Evolutionary conservation across 2,329 filamentous ascomycete species (phyloP).

Genomic region (Trichoderma sp.): DNA sequence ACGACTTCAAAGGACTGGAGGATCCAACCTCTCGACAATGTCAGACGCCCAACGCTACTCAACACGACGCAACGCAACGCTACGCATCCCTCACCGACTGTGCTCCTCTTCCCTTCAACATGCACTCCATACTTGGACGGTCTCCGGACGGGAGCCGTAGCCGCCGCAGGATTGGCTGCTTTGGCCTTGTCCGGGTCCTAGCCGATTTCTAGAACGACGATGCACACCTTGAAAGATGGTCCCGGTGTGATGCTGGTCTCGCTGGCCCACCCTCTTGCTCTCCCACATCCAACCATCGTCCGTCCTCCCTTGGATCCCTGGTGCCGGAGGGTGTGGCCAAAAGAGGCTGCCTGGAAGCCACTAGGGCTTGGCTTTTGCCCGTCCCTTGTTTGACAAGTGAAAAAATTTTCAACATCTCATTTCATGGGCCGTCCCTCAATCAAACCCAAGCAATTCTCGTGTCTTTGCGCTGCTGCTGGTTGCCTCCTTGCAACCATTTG

Average conservation of each 20-base stretch:
- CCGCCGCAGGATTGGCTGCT: conserved; percentile 8
- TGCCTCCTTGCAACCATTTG: conserved; percentile 7
- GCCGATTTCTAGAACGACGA: conserved; percentile 22
- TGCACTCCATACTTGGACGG: background rate
- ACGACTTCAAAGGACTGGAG: background rate
- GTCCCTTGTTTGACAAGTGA: conserved; percentile 21
- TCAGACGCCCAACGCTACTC: background rate
- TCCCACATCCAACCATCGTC: background rate
- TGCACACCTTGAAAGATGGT: background rate
- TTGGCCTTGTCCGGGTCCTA: background rate
- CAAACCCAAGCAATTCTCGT: conserved; percentile 16
- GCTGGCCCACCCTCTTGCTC: background rate
- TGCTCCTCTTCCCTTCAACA: background rate
- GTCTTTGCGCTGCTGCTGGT: background rate
- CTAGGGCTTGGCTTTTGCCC: conserved; percentile 18
- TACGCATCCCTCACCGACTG: background rate
- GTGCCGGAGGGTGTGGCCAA: conserved; percentile 18
- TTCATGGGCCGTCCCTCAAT: conserved; percentile 21
- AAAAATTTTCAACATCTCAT: conserved; percentile 22
- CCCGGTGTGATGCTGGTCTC: conserved; percentile 6
- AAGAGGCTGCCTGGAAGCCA: conserved; percentile 16
- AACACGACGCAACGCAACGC: background rate
- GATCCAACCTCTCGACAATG: background rate
- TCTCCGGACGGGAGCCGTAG: background rate
- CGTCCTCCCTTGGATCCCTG: conserved; percentile 14